Conservation (phyloP, 257 asterid species). For the Penstemon newberryi region DNA sequence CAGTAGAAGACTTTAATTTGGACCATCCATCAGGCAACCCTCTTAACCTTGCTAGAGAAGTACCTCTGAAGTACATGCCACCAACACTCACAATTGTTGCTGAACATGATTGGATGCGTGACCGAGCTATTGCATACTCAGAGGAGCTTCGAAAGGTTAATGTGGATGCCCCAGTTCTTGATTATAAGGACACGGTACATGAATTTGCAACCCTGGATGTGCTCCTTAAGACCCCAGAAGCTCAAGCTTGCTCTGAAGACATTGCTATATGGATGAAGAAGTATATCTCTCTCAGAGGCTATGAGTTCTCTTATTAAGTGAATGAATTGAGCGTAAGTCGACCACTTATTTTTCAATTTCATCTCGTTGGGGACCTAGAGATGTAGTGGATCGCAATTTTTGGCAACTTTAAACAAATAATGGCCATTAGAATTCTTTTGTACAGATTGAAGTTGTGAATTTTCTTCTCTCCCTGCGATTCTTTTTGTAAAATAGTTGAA, state of each 20-base stretch:
- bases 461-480: slow-evolving; percentile 6
- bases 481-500: not conserved
- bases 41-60: slow-evolving; percentile 37
- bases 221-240: slow-evolving; percentile 66
- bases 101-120: slow-evolving; percentile 89
- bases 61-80: slow-evolving; percentile 65
- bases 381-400: too few relatives aligned
- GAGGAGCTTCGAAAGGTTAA: slow-evolving; percentile 82
- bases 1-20: slow-evolving; percentile 47
- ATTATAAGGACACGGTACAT: slow-evolving; percentile 75
- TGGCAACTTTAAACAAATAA: not conserved
- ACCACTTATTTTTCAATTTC: not conserved
- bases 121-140: slow-evolving; percentile 75
- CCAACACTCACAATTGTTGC: slow-evolving; percentile 83
- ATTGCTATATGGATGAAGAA: slow-evolving; percentile 83
- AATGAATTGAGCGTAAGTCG: not conserved
- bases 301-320: slow-evolving; percentile 69
- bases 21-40: slow-evolving; percentile 86
- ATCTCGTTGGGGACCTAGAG: not conserved
- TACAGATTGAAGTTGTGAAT: slow-evolving; percentile 28
- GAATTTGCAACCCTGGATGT: slow-evolving; percentile 78
- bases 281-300: slow-evolving; percentile 75
- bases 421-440: slow-evolving; percentile 16
- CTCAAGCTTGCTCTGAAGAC: slow-evolving; percentile 80
- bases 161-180: slow-evolving; percentile 77